phyloP scores from a whole-genome alignment of 75 land plant genomes.

The Chamaecyparis obtusa region DNA sequence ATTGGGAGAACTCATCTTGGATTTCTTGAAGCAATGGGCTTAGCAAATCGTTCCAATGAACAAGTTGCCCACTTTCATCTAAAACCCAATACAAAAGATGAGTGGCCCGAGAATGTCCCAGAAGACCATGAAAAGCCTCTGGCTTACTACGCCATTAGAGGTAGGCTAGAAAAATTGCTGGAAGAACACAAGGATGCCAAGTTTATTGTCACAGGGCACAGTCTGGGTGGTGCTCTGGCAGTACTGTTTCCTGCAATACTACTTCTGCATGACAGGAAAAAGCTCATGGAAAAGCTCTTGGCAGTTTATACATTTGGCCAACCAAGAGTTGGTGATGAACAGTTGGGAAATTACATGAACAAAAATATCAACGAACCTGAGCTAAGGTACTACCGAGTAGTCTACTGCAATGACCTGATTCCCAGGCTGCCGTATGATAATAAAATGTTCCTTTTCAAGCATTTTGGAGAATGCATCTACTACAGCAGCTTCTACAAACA shows the following conservation, averaged over 20 bases:
- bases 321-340: constrained; percentile 61
- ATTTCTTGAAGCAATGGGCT: constrained; percentile 59
- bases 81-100: background rate
- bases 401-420: constrained; percentile 63
- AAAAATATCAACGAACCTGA: background rate
- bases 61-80: background rate
- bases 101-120: background rate
- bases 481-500: constrained; percentile 48
- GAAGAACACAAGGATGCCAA: constrained; percentile 36
- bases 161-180: constrained; percentile 23
- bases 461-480: constrained; percentile 58
- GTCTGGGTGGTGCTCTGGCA: constrained; percentile 73
- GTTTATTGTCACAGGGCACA: constrained; percentile 61
- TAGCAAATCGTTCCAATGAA: constrained; percentile 19
- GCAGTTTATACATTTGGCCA: constrained; percentile 73
- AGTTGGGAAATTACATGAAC: constrained; percentile 36
- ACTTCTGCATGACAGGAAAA: constrained; percentile 26
- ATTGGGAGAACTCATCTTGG: constrained; percentile 51
- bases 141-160: constrained; percentile 45
- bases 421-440: constrained; percentile 68
- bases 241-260: constrained; percentile 50
- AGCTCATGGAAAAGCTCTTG: constrained; percentile 34
- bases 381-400: constrained; percentile 43
- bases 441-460: constrained; percentile 52
- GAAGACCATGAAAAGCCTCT: background rate